Evolutionary conservation across 139 green algal genomes (phyloP).

Genomic region (Pseudopediastrum boryanum): DNA sequence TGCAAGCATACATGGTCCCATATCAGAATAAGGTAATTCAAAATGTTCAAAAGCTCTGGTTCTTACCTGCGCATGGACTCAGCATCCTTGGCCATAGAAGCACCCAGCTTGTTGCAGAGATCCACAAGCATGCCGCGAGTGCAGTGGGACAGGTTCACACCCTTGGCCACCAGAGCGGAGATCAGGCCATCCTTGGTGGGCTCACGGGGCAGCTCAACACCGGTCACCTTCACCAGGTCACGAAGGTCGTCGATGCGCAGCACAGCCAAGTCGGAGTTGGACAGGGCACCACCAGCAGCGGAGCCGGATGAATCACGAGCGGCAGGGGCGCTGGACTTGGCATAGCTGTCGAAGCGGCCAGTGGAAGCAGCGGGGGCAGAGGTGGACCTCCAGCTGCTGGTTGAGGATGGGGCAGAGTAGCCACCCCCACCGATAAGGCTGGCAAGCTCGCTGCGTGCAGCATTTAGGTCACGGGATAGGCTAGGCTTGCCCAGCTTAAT

Average conservation of each 20-base stretch:
- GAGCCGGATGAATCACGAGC: slow-evolving; percentile 2
- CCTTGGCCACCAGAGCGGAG: slow-evolving; percentile 7
- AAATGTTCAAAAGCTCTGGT: background rate
- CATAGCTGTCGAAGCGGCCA: slow-evolving; percentile 9
- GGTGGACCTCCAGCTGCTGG: slow-evolving; percentile 21
- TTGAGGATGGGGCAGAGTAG: background rate
- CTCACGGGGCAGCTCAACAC: background rate
- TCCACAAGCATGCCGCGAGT: slow-evolving; percentile 19
- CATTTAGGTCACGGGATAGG: slow-evolving; percentile 14
- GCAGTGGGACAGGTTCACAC: slow-evolving; percentile 1
- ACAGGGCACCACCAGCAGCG: slow-evolving; percentile 26
- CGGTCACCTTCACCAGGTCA: slow-evolving; percentile 11
- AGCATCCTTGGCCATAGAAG: slow-evolving; percentile 11
- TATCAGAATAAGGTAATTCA: slow-evolving; percentile 16
- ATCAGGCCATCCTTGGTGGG: slow-evolving; percentile 17
- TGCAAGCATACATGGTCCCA: too few relatives aligned
- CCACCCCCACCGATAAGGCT: slow-evolving; percentile 18
- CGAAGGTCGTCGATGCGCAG: slow-evolving; percentile 16
- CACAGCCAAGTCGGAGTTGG: background rate
- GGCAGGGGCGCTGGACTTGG: slow-evolving; percentile 8
- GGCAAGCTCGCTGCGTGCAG: slow-evolving; percentile 17
- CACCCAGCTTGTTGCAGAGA: slow-evolving; percentile 13
- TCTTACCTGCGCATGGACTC: slow-evolving; percentile 5
- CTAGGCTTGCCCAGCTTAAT: slow-evolving; percentile 26
- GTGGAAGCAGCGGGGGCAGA: slow-evolving; percentile 8